A percentile compares a stretch with the other conserved stretches of the same genome.
Conservation (phyloP, 2,329 filamentous ascomycete species). For the Xylariaceae sp. region DNA sequence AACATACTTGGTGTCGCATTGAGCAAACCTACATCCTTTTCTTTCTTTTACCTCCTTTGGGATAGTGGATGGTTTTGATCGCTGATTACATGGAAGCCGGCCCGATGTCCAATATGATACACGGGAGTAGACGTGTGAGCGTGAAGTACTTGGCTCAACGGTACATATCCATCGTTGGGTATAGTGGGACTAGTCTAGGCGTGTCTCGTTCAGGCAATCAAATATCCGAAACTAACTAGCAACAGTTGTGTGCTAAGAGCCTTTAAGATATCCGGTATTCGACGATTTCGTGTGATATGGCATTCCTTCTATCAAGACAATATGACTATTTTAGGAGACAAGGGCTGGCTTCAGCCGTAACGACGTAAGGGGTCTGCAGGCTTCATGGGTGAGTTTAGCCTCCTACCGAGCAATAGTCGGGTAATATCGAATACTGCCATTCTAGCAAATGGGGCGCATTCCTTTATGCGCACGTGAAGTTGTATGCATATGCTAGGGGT, state of each 20-base stretch:
- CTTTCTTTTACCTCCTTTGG: no score
- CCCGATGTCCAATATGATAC: no score
- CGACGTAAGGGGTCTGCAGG: background rate
- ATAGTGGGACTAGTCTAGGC: background rate
- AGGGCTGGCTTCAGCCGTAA: background rate
- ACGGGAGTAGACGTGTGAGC: no score
- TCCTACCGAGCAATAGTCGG: background rate
- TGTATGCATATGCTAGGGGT: background rate
- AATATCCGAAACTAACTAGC: background rate
- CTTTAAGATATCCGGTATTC: no score
- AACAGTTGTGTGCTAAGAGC: no score
- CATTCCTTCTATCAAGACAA: background rate
- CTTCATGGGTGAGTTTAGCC: background rate
- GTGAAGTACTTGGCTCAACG: no score
- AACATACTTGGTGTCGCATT: background rate
- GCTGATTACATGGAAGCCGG: no score
- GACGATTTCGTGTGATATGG: no score
- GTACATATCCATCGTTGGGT: background rate
- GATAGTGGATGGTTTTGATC: no score
- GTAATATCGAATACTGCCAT: background rate
- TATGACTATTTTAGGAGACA: background rate
- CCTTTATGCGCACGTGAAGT: background rate
- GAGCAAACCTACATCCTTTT: background rate
- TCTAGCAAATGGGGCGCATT: background rate
- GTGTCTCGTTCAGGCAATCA: background rate